A percentile compares a stretch with the other conserved stretches of the same genome.
Conservation (phyloP, 345 rosid genomes). For the Eutrema heterophyllum region DNA sequence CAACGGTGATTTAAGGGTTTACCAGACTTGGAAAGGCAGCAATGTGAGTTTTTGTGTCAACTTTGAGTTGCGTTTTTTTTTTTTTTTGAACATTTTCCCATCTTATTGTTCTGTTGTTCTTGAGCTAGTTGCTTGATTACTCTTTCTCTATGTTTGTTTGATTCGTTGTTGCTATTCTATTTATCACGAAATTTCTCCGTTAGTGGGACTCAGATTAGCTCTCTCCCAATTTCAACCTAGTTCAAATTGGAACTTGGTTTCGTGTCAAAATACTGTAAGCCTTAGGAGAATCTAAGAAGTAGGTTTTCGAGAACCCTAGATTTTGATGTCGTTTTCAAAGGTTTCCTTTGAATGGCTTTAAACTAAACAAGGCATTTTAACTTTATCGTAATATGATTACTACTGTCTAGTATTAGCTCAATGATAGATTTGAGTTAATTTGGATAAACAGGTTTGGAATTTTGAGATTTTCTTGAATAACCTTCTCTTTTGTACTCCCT, state of each 20-base stretch:
- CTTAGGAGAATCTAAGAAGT: background rate
- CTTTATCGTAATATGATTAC: background rate
- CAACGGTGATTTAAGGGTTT: slow-evolving; percentile 54
- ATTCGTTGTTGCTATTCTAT: background rate
- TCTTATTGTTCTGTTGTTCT: background rate
- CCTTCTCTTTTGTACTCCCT: background rate
- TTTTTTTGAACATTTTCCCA: background rate
- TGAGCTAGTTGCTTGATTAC: background rate
- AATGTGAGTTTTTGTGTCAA: slow-evolving; percentile 48
- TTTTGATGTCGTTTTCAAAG: slow-evolving; percentile 9
- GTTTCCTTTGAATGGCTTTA: background rate
- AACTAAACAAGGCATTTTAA: background rate
- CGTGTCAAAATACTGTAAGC: background rate
- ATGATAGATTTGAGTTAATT: background rate
- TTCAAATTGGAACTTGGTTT: background rate
- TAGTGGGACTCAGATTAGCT: background rate
- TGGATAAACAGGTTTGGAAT: background rate
- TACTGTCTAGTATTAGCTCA: background rate
- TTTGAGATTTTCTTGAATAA: background rate
- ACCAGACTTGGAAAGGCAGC: slow-evolving; percentile 93
- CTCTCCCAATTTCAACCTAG: slow-evolving; percentile 6
- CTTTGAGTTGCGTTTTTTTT: background rate
- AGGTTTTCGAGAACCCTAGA: background rate
- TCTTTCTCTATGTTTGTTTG: background rate
- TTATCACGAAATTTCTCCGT: background rate